phyloP scores from a whole-genome alignment of 148 eudicot genomes.

The Pouteria glomerata region DNA sequence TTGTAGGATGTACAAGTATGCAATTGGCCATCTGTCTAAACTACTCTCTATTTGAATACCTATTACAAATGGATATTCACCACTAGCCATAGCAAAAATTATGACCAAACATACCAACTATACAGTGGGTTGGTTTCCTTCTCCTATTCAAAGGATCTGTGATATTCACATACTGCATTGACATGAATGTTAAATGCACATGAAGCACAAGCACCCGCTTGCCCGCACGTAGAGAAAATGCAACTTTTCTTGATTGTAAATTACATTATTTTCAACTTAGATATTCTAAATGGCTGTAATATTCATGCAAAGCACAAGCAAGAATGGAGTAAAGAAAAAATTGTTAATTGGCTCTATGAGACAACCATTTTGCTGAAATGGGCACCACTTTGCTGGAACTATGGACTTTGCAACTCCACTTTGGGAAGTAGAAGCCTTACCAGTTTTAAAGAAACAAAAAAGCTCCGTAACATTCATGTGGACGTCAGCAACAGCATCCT shows the following conservation, averaged over 20 bases:
- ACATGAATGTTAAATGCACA: background rate
- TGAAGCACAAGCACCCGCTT: background rate
- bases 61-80: background rate
- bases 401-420: background rate
- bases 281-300: background rate
- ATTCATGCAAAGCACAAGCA: background rate
- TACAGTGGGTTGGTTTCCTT: background rate
- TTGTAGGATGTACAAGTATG: background rate
- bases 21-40: background rate
- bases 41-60: background rate
- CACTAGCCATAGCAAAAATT: background rate
- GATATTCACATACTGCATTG: background rate
- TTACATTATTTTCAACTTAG: background rate
- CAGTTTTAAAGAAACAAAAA: background rate
- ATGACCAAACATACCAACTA: background rate
- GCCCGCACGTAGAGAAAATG: background rate
- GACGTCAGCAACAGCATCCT: background rate
- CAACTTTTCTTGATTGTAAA: background rate
- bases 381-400: background rate
- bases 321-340: background rate
- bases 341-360: background rate
- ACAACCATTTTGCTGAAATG: background rate
- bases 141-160: background rate
- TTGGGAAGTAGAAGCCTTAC: background rate
- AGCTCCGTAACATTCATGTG: background rate